phyloP scores from a whole-genome alignment of 1,284 basidiomycete species.

The Ustilago cynodontis region DNA sequence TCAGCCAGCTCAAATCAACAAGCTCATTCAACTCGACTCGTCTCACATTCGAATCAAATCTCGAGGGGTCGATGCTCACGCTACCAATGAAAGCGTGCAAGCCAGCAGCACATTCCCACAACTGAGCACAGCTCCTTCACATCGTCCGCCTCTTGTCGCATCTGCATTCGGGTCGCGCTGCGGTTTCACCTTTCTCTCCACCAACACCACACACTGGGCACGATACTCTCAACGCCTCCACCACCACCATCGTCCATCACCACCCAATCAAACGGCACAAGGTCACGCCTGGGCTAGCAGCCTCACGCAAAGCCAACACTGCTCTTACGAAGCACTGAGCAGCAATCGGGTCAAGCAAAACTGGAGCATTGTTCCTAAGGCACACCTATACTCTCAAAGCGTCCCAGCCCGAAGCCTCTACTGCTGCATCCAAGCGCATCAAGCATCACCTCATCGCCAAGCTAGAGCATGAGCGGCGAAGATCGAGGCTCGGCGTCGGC shows the following conservation, averaged over 20 bases:
- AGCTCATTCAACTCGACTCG: constrained; percentile 10
- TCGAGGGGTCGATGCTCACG: constrained; percentile 31
- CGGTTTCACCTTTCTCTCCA: constrained; percentile 10
- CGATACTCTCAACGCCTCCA: not conserved
- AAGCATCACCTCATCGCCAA: not conserved
- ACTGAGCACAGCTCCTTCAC: constrained; percentile 12
- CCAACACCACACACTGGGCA: not conserved
- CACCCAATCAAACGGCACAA: not conserved
- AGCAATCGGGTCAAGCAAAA: not conserved
- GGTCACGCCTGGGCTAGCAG: not conserved
- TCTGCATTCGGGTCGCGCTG: constrained; percentile 1
- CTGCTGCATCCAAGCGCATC: not conserved
- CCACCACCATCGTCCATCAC: not conserved
- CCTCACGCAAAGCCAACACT: not conserved
- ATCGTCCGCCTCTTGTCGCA: constrained; percentile 9
- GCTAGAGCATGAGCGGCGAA: constrained; percentile 35
- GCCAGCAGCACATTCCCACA: constrained; percentile 13
- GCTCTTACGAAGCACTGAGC: not conserved
- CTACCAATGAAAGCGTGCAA: constrained; percentile 1
- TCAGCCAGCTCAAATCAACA: constrained; percentile 7
- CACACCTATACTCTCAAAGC: too few relatives aligned
- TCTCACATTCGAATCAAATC: constrained; percentile 3
- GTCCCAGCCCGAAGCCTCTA: not conserved
- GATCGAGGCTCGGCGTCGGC: constrained; percentile 32
- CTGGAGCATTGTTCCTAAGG: not conserved